Base-by-base conservation (phyloP, 1,284 basidiomycete species). In the Ceratobasidium papillatum region DNA sequence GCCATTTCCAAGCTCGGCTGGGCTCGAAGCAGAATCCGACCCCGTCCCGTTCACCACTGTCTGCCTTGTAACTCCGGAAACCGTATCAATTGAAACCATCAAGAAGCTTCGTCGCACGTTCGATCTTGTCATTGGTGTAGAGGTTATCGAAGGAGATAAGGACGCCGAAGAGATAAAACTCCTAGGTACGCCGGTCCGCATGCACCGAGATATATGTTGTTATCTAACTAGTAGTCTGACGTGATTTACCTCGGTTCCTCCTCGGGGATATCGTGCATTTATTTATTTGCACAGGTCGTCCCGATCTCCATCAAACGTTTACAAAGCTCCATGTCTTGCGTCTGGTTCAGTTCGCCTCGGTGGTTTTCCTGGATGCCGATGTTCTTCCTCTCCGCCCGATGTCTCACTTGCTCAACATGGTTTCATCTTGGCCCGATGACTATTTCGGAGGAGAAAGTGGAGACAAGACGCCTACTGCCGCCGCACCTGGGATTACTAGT, bases 271-370 rank as follows among this genome's bases (percentile, higher is more conserved):
- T 25, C 12, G 34, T 54, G 49, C 17, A 14, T 27, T 19, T n/a
- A 76, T 54, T 51, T 19, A 5, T 36, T 25, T 25, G 76, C 76
- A 41, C 79, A 98, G 96, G 96, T 79, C 95, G 97, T 74, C 94
- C 91, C 30, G 96, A 99, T 84, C 90, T 99, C 74, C 89, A 90
- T 80, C 90, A 92, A 77, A 94, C 96, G 79, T 89, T 99, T 82
- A 98, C 97, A 74, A 99, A 99, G 83, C 85, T 99, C 71, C 97
- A 99, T 82, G 87, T 94, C 77, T 98, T 98, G 82, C 94, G 97
- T 75, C 89, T 99, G 77, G 89, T 88, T 25, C 90, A 93, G 79
- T 99, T 93, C 83, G 85, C 89, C 76, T 96, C 95, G 82, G 84
- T 99, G 78, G 89, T 99, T 80, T 99, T 97, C 83, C 90, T 99